These are phyloP conservation scores for Tillandsia leiboldiana DNA, from an alignment of 176 grass and related monocot species.

Conservation along the genomic window DNA sequence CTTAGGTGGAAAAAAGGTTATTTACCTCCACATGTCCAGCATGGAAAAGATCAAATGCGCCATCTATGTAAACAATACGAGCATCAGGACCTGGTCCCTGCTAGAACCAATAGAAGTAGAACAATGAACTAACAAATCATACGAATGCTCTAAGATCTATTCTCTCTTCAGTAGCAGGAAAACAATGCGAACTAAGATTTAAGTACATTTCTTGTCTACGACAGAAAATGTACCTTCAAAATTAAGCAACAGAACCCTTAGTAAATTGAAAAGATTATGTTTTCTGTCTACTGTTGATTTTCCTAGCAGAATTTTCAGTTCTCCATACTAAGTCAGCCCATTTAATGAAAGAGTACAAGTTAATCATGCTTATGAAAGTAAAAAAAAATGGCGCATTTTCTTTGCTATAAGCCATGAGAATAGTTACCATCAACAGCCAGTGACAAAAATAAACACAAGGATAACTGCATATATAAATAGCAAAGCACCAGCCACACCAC, in stretches of 20 bases:
- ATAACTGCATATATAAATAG: no score
- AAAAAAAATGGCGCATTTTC: no score
- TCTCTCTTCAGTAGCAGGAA: background rate
- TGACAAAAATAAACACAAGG: no score
- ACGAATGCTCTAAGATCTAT: background rate
- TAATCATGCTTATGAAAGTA: no score
- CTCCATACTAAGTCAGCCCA: no score
- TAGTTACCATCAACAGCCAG: no score
- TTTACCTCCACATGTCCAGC: slow-evolving; percentile 95
- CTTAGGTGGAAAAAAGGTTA: slow-evolving; percentile 9
- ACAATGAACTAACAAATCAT: slow-evolving; percentile 20
- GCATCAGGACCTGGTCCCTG: slow-evolving; percentile 86
- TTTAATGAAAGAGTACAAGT: no score
- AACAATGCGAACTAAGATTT: background rate
- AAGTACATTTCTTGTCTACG: background rate
- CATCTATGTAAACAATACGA: slow-evolving; percentile 88
- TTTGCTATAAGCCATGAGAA: no score
- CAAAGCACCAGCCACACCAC: no score
- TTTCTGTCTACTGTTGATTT: background rate
- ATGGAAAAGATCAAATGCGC: slow-evolving; percentile 94
- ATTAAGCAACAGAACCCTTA: background rate
- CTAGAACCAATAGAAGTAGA: slow-evolving; percentile 14
- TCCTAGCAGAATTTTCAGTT: no score
- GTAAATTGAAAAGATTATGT: background rate
- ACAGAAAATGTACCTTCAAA: background rate